phyloP scores from a whole-genome alignment of 2,329 filamentous ascomycete genomes.

The Claviceps citrina region DNA sequence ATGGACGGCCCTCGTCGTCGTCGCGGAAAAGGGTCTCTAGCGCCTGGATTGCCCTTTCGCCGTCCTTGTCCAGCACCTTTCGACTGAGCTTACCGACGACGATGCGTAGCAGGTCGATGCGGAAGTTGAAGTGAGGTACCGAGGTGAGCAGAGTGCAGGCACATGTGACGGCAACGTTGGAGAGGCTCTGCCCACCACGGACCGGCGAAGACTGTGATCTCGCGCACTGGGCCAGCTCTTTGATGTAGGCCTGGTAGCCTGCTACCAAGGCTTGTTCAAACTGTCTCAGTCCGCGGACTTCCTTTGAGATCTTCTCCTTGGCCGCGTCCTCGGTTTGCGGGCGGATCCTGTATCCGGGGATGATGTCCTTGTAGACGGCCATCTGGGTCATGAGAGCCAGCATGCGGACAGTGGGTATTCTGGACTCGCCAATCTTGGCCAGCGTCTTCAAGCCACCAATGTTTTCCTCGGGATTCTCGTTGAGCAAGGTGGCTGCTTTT shows the following conservation, averaged over 20 bases:
- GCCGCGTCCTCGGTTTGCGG: conserved; percentile 60
- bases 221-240: conserved; percentile 54
- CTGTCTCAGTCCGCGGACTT: conserved; percentile 63
- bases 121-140: conserved; percentile 96
- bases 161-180: conserved; percentile 69
- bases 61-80: conserved; percentile 56
- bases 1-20: conserved; percentile 80
- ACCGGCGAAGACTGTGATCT: conserved; percentile 33
- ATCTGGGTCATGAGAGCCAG: conserved; percentile 75
- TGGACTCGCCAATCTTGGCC: conserved; percentile 55
- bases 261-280: conserved; percentile 81
- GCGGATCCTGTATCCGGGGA: conserved; percentile 89
- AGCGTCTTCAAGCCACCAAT: conserved; percentile 63
- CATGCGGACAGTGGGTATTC: conserved; percentile 63
- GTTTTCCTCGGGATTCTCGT: conserved; percentile 88
- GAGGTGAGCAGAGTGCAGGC: conserved; percentile 64
- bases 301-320: conserved; percentile 74
- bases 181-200: conserved; percentile 35
- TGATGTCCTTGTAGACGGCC: conserved; percentile 86
- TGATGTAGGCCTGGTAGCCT: conserved; percentile 74
- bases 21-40: conserved; percentile 69
- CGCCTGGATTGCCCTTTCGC: conserved; percentile 60
- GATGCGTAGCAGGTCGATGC: conserved; percentile 73
- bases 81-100: conserved; percentile 69
- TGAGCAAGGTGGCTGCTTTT: conserved; percentile 62